Conservation (phyloP, 805 yeast genomes). For the Pachysolen tannophilus region DNA sequence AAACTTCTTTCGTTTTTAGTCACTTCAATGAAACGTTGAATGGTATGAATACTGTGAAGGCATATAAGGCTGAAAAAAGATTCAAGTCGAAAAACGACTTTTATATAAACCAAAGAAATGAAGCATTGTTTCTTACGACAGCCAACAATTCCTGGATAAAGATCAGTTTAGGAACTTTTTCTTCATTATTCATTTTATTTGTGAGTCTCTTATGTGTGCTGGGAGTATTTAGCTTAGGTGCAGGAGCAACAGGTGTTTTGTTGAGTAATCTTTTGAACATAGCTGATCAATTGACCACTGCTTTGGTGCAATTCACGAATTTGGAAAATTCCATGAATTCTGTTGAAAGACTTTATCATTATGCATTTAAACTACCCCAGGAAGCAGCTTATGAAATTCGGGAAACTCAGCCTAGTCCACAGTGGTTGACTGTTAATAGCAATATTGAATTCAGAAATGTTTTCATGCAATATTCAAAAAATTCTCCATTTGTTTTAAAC, state of each 20-base stretch:
- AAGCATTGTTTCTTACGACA: slow-evolving; percentile 41
- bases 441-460: slow-evolving; percentile 50
- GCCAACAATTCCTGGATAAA: slow-evolving; percentile 61
- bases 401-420: slow-evolving; percentile 30
- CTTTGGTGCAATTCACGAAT: slow-evolving; percentile 35
- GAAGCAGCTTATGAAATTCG: slow-evolving; percentile 48
- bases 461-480: slow-evolving; percentile 52
- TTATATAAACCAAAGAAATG: slow-evolving; percentile 28
- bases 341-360: slow-evolving; percentile 53
- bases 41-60: slow-evolving; percentile 41
- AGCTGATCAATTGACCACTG: slow-evolving; percentile 45
- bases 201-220: slow-evolving; percentile 52
- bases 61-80: slow-evolving; percentile 26
- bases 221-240: slow-evolving; percentile 46
- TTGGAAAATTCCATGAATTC: slow-evolving; percentile 53
- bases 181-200: slow-evolving; percentile 36
- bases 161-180: slow-evolving; percentile 40
- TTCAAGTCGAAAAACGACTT: slow-evolving; percentile 29
- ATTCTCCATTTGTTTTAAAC: slow-evolving; percentile 58
- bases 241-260: slow-evolving; percentile 56
- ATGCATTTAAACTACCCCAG: slow-evolving; percentile 47
- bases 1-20: slow-evolving; percentile 43
- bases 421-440: slow-evolving; percentile 62
- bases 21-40: slow-evolving; percentile 41
- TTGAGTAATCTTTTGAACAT: slow-evolving; percentile 51